phyloP scores from a whole-genome alignment of 2,329 filamentous ascomycete species.

The Scedosporium boydii region DNA sequence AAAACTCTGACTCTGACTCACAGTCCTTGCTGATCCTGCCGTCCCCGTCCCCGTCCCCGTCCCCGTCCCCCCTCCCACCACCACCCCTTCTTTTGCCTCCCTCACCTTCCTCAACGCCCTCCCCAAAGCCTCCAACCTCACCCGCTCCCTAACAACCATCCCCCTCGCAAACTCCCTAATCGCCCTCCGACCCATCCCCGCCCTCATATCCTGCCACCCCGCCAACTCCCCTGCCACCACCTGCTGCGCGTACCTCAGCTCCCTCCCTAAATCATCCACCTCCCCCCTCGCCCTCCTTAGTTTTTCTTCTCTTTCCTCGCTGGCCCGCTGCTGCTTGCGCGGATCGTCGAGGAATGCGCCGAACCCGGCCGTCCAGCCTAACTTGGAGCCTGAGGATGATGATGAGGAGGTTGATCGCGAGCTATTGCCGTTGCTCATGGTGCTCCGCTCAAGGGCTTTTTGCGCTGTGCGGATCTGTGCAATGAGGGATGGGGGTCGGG shows the following conservation, averaged over 20 bases:
- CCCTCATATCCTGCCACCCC: slow-evolving; percentile 86
- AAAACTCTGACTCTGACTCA: neutral
- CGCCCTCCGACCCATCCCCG: slow-evolving; percentile 63
- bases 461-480: slow-evolving; percentile 64
- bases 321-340: slow-evolving; percentile 65
- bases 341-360: slow-evolving; percentile 68
- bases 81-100: slow-evolving; percentile 13
- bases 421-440: slow-evolving; percentile 39
- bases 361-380: slow-evolving; percentile 62
- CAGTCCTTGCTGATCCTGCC: neutral
- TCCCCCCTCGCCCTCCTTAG: slow-evolving; percentile 62
- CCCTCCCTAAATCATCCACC: slow-evolving; percentile 63
- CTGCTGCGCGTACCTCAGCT: slow-evolving; percentile 86
- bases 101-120: slow-evolving; percentile 62
- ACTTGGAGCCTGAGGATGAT: slow-evolving; percentile 32
- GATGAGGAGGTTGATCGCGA: neutral
- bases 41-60: neutral
- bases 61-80: neutral
- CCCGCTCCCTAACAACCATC: slow-evolving; percentile 72
- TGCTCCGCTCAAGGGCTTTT: slow-evolving; percentile 68
- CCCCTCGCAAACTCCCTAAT: slow-evolving; percentile 66
- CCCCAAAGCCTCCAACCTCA: slow-evolving; percentile 69
- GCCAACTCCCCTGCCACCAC: slow-evolving; percentile 86
- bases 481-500: slow-evolving; percentile 71
- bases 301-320: slow-evolving; percentile 76